phyloP scores from a whole-genome alignment of 495 filamentous ascomycete genomes.

The Xylaria venustula region DNA sequence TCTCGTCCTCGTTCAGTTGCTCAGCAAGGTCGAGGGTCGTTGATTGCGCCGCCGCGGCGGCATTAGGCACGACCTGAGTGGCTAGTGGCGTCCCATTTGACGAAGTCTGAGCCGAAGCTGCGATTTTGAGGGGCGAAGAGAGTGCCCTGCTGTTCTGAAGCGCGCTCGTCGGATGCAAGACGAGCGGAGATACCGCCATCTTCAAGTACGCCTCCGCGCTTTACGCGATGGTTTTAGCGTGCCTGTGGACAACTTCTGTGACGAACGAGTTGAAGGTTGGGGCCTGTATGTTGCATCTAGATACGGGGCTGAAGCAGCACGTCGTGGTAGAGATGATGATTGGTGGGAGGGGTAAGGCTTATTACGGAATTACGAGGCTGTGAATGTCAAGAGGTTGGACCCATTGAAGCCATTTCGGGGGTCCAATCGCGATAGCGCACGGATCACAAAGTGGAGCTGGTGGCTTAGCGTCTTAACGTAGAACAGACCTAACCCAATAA shows the following conservation, averaged over 20 bases:
- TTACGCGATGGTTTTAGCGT: too few relatives aligned
- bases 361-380: background rate
- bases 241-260: too few relatives aligned
- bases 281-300: background rate
- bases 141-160: slow-evolving; percentile 20
- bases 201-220: background rate
- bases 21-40: slow-evolving; percentile 64
- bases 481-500: too few relatives aligned
- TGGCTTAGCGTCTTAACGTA: too few relatives aligned
- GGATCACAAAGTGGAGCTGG: too few relatives aligned
- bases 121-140: slow-evolving; percentile 33
- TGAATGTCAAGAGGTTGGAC: too few relatives aligned
- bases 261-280: background rate
- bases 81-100: slow-evolving; percentile 32
- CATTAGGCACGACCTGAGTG: slow-evolving; percentile 22
- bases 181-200: slow-evolving; percentile 36
- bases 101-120: slow-evolving; percentile 28
- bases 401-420: too few relatives aligned
- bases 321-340: background rate
- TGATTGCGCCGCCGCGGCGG: slow-evolving; percentile 21
- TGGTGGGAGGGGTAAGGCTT: slow-evolving; percentile 3
- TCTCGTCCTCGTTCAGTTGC: slow-evolving; percentile 84
- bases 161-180: slow-evolving; percentile 24
- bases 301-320: background rate
- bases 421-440: too few relatives aligned